Evolutionary conservation across 2,329 filamentous ascomycete genomes (phyloP), one percentile per base, ranked within the genome.

Genomic region (Xylaria sp.): DNA sequence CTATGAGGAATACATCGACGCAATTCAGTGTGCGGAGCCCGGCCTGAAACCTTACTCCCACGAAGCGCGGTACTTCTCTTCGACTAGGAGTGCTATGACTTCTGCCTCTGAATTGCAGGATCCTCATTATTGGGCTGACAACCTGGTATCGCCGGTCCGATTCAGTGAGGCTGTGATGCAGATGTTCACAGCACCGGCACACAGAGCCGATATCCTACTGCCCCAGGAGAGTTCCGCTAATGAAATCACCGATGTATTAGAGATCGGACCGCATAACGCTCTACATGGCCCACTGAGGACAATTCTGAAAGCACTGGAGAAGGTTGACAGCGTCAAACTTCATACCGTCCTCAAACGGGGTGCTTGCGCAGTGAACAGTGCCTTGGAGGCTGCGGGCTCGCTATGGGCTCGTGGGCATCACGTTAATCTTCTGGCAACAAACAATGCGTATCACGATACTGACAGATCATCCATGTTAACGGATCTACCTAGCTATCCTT

Each of bases 41-140:
- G 65, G 67, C 15, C 23, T n/a, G 15, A 67, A 48, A 11, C 48
- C 58, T 48, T 60, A 67, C 36, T 10, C 54, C 6, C 70, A 72
- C n/a, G 64, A 68, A 38, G 38, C 48, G 36, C 49, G 20, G 4
- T 69, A 65, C 23, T 72, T 69, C 59, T 72, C 70, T 23, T 72
- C 70, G 5, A 72, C 66, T 6, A 59, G 63, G 10, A 63, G 46
- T 28, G 42, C 53, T 28, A 36, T 60, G 20, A 51, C 63, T 20
- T 70, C 65, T 26, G 26, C 59, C 3, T 40, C 49, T 10, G 62
- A 67, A 17, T 38, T 72, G 17, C 74, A 23, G 69, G 58, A 66
- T 23, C 65, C 69, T 36, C 17, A 20, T 23, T 81, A 83, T 63
- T 84, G 81, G 81, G 72, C 66, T 28, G 61, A 70, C 13, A 74